Evolutionary conservation across 2,329 filamentous ascomycete species (phyloP).

Genomic region (Talaromyces sp.): DNA sequence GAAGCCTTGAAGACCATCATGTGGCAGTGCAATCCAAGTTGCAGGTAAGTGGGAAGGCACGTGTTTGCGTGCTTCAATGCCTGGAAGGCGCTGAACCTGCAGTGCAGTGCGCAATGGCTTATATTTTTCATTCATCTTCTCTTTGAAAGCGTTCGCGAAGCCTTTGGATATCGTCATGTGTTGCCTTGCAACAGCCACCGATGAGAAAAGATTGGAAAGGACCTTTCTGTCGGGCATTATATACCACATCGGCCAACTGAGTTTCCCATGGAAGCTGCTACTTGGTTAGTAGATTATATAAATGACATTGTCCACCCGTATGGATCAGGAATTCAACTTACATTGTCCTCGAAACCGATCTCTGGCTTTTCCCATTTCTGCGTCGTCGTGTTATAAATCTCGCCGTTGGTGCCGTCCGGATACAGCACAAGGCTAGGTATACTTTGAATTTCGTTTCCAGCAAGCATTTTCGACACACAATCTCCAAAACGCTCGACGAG

Average conservation of each 20-base stretch:
- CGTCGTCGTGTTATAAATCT: slow-evolving; percentile 62
- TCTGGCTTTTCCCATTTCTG: slow-evolving; percentile 52
- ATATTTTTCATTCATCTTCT: not conserved
- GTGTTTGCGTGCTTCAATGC: not conserved
- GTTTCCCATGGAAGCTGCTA: not conserved
- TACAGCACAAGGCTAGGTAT: slow-evolving; percentile 54
- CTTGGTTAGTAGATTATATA: not conserved
- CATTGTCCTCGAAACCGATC: not conserved
- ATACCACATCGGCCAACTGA: not conserved
- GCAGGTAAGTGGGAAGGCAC: not conserved
- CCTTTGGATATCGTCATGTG: not conserved
- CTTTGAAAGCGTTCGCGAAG: not conserved
- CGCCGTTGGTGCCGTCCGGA: slow-evolving; percentile 65
- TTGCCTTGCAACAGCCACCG: not conserved
- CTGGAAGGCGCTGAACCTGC: not conserved
- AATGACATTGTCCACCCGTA: not conserved
- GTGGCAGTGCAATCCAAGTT: no score
- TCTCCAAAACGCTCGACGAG: slow-evolving; percentile 29
- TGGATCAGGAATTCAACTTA: no score
- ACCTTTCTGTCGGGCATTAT: not conserved
- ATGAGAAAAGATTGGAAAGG: not conserved
- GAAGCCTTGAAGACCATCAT: not conserved
- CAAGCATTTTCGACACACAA: slow-evolving; percentile 40
- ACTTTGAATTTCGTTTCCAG: slow-evolving; percentile 25
- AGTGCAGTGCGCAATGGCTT: no score